Base-by-base conservation (phyloP, 2,329 filamentous ascomycete species). In the Colletotrichum falcatum region DNA sequence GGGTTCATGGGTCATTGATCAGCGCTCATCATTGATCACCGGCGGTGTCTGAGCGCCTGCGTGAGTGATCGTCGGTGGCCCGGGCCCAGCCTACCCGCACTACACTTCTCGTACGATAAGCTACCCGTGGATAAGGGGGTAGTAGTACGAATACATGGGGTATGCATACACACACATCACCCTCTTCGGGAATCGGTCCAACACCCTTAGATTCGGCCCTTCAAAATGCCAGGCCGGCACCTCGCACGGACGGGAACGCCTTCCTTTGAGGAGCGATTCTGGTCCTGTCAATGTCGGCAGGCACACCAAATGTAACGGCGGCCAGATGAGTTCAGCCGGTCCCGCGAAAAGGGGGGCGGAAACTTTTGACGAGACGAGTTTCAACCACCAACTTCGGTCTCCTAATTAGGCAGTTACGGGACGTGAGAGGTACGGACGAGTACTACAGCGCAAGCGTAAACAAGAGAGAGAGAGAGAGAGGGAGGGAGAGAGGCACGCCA, bases 161-260 rank as follows among this genome's bases (percentile, higher is more conserved):
- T 12, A 49, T 49, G 14, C 48, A 51, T 51, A 7, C 48, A 30
- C 6, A 30, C 48, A 54, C 46, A 51, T 23, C 59, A 39, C 23
- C 18, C 46, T n/a, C 20, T 30, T 61, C 33, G 60, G 60, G 30
- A 39, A 33, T 39, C 33, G 33, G 33, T 37, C 53, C 23, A 65
- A 39, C 39, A 8, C 23, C 8, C 8, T 7, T 37, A 56, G 20
- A 44, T 44, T 66, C 66, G 61, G 66, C 54, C 66, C 61, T 66
- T 66, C 49, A 51, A 51, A n/a, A 26, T 18, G 42, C 14, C 5
- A 14, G 23, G 46, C 42, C 18, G 9, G 16, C n/a, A 18, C 59
- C 59, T 37, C 67, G 63, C 63, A 70, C 67, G 44, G 67, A 66
- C 67, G 49, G 56, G 28, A 53, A 62, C 67, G 63, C 61, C 63